A percentile compares a stretch with the other conserved stretches of the same genome.
These are phyloP conservation scores for Buxus sempervirens DNA, from an alignment of 164 flowering plant species.

Conservation along the genomic window DNA sequence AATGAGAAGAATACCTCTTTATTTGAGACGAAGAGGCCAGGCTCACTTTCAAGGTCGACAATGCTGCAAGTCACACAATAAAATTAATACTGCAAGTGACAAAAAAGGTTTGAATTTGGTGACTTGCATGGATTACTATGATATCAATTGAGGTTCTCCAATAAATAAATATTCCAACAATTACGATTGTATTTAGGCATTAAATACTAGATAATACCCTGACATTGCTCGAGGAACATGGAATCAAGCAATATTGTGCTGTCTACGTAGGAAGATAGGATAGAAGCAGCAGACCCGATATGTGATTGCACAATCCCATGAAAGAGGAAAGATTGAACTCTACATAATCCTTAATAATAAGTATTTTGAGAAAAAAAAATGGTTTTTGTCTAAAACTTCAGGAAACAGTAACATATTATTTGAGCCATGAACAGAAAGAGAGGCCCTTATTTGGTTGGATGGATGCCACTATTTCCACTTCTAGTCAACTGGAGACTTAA, in stretches of 20 bases:
- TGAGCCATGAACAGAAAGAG: no score
- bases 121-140: background rate
- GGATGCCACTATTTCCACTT: no score
- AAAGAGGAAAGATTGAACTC: background rate
- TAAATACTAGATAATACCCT: background rate
- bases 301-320: background rate
- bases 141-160: background rate
- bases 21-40: conserved; percentile 76
- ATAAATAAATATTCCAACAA: background rate
- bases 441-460: no score
- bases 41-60: conserved; percentile 88
- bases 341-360: no score
- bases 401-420: no score
- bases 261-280: background rate
- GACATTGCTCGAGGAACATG: background rate
- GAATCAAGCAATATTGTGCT: background rate
- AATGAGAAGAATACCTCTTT: conserved; percentile 51
- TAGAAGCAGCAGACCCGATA: background rate
- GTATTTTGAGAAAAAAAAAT: no score
- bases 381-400: no score
- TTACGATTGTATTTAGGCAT: background rate
- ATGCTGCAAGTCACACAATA: conserved; percentile 43
- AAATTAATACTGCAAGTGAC: background rate
- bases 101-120: no score
- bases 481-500: no score